Evolutionary conservation across 2,329 filamentous ascomycete species (phyloP), one percentile per base, ranked within the genome.

Genomic region (Mollisiaceae sp.): DNA sequence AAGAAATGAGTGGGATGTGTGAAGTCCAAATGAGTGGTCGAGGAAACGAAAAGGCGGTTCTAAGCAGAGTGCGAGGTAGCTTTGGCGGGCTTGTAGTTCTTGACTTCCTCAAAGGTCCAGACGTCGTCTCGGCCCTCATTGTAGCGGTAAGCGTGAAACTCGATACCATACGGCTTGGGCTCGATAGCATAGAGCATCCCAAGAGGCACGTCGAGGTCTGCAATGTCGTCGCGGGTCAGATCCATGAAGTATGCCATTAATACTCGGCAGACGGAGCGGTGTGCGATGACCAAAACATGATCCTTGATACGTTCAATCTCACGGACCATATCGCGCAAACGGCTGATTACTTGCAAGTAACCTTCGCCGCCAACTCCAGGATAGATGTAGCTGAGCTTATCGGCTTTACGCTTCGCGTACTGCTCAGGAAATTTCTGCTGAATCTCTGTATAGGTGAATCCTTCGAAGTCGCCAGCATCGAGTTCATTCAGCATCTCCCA

Each of bases 401-500:
- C 91, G 65, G 83, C 83, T 69, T 89, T 87, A 58, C 95, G 91
- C 74, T 91, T 89, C 47, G 84, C 83, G 76, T 93, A 99, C 76
- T 99, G 94, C 2, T 93, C 89, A 0, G 89, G 90, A 75, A 91
- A 90, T 67, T 89, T 86, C n/a, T 85, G 81, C 63, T 89, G 89
- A 72, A 99, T 98, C 72, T 97, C 92, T 1, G 91, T 86, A 77
- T 99, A 98, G 0, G 95, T 98, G 83, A 97, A 88, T 59, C 95
- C 94, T 76, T 99, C 95, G 81, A 97, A 97, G 59, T 88, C 86
- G 15, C 95, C 95, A 0, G 94, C 91, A 73, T 98, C 96, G 58
- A 99, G 87, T 79, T 99, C 95, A 75, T 99, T 97, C 60, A 99
- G 86, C 92, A 97, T 97, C 74, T 94, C 91, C 93, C 94, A 97